A percentile compares a stretch with the other conserved stretches of the same genome.
Conservation (phyloP, 768 basidiomycete genomes). For the Podaxis rugospora region DNA sequence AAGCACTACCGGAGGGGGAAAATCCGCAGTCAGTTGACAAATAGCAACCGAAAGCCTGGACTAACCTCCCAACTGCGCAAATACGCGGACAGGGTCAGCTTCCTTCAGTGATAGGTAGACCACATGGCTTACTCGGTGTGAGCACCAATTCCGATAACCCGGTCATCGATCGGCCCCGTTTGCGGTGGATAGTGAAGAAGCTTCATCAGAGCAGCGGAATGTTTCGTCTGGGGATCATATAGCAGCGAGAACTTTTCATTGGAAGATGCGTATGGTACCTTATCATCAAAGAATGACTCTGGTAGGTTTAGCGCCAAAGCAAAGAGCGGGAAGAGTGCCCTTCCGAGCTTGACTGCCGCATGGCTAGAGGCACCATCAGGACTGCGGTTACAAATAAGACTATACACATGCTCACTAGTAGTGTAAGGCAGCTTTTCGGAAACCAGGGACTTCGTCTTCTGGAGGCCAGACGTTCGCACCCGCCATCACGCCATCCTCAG, state of each 20-base stretch:
- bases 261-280: slow-evolving; percentile 39
- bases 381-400: background rate
- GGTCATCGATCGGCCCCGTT: slow-evolving; percentile 50
- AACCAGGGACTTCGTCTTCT: slow-evolving; percentile 42
- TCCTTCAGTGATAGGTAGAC: background rate
- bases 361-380: slow-evolving; percentile 22
- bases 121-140: slow-evolving; percentile 59
- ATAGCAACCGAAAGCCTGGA: slow-evolving; percentile 1
- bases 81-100: background rate
- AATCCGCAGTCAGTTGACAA: background rate
- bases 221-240: slow-evolving; percentile 47
- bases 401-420: slow-evolving; percentile 55
- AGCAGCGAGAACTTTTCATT: background rate
- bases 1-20: slow-evolving; percentile 52
- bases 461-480: slow-evolving; percentile 79
- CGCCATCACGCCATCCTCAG: slow-evolving; percentile 48
- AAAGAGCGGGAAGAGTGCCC: slow-evolving; percentile 76
- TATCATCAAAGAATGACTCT: slow-evolving; percentile 76
- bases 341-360: slow-evolving; percentile 41
- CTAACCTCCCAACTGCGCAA: slow-evolving; percentile 37
- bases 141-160: slow-evolving; percentile 80
- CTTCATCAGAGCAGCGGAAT: slow-evolving; percentile 83
- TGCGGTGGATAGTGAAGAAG: slow-evolving; percentile 78
- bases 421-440: slow-evolving; percentile 50
- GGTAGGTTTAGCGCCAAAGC: slow-evolving; percentile 76